Base-by-base conservation (phyloP, 106 monocot species). In the Gastrodia elata region DNA sequence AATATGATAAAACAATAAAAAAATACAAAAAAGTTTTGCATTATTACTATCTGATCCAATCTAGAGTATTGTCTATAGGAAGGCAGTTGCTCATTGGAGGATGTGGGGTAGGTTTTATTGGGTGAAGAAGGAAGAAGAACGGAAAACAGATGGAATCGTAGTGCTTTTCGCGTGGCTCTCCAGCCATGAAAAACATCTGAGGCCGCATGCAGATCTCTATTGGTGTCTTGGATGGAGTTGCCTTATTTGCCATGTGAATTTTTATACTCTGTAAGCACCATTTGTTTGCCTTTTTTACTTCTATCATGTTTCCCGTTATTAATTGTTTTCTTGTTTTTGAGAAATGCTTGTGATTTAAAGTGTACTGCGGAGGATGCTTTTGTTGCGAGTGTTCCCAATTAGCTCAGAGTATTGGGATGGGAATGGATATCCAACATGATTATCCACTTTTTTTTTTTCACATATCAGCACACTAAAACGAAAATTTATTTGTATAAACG, bases 121-220 rank as follows among this genome's bases (percentile, higher is more conserved):
- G 94, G 88, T 81, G 65, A 83, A 57, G 72, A 80, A 70, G 77
- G 80, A 65, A 77, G 80, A 74, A 43, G 70, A 41, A 33, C 10
- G 37, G 48, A 73, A 64, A 55, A 73, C 76, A 78, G 81, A 79
- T 77, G 94, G 94, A 69, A 75, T 91, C 57, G 86, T 83, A 38
- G 91, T 91, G 72, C 77, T 88, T 26, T 94, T 91, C 76, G 88
- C 86, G 30, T 94, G 94, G 94, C 40, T 86, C 39, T 88, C 86
- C 78, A 88, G 94, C 80, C 77, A 91, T 70, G 94, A 91, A 77
- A 80, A 58, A 74, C 77, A 88, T 43, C 59, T 94, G 77, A 83
- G 33, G 82, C 81, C 85, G 37, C 87, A 79, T 68, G 68, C 86
- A 38, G 78, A 81, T 68, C 88, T 94, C 73, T 94, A 86, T 73